phyloP scores from a whole-genome alignment of 805 yeast genomes.

The Metschnikowia cerradonensis region DNA sequence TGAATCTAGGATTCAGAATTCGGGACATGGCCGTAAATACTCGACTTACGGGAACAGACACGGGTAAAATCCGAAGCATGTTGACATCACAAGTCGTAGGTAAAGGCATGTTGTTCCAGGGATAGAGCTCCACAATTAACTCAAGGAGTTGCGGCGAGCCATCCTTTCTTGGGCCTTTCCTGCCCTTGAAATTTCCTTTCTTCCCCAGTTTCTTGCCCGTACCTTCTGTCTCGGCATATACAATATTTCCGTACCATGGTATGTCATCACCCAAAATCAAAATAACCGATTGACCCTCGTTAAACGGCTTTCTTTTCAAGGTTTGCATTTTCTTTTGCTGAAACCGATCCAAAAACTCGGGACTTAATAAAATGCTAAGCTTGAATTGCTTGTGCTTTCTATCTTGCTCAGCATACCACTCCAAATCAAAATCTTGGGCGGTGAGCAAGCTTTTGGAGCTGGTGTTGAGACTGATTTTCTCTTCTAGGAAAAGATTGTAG shows the following conservation, averaged over 20 bases:
- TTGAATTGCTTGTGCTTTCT: conserved; percentile 39
- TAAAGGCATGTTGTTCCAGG: conserved; percentile 53
- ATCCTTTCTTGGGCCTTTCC: conserved; percentile 7
- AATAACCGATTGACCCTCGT: conserved; percentile 54
- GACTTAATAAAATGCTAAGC: conserved; percentile 40
- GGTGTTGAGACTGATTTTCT: conserved; percentile 37
- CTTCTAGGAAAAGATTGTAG: conserved; percentile 60
- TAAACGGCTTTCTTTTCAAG: conserved; percentile 57
- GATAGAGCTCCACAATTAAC: conserved; percentile 48
- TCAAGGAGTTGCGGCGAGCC: conserved; percentile 28
- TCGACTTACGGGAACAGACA: conserved; percentile 59
- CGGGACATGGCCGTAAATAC: conserved; percentile 64
- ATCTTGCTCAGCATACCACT: conserved; percentile 48
- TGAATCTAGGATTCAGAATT: conserved; percentile 49
- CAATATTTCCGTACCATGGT: conserved; percentile 58
- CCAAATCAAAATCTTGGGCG: conserved; percentile 43
- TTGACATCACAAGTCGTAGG: conserved; percentile 43
- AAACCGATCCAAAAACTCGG: conserved; percentile 46
- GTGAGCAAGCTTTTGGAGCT: conserved; percentile 36
- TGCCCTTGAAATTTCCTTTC: conserved; percentile 10
- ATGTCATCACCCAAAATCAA: conserved; percentile 48
- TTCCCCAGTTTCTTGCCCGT: conserved; percentile 1
- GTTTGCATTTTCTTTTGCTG: conserved; percentile 48
- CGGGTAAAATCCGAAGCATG: conserved; percentile 47
- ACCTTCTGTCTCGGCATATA: conserved; percentile 31